Evolutionary conservation across 768 basidiomycete species (phyloP).

Genomic region (Ramaria rubella): DNA sequence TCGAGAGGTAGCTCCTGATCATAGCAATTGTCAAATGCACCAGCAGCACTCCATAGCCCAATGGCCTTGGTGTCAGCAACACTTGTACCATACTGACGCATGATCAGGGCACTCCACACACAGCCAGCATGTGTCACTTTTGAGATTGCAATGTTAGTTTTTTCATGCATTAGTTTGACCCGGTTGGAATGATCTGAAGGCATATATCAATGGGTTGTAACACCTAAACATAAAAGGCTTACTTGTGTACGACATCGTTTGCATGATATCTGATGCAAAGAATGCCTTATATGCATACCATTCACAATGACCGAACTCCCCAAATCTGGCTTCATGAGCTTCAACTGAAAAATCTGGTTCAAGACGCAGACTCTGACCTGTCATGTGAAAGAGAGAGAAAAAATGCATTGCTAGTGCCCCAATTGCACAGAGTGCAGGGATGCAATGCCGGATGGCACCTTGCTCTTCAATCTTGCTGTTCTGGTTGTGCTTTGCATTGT

Average conservation of each 20-base stretch:
- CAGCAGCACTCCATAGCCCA: constrained; percentile 23
- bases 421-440: constrained; percentile 26
- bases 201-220: background rate
- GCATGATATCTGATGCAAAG: constrained; percentile 1
- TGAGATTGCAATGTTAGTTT: too few relatives aligned
- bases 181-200: constrained; percentile 23
- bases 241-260: constrained; percentile 28
- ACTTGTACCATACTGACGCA: constrained; percentile 25
- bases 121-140: too few relatives aligned
- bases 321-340: constrained; percentile 13
- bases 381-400: constrained; percentile 28
- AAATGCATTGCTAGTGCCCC: constrained; percentile 23
- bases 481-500: background rate
- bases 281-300: constrained; percentile 28
- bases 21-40: constrained; percentile 24
- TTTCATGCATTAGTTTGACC: constrained; percentile 23
- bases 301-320: constrained; percentile 22
- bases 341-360: constrained; percentile 20
- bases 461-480: constrained; percentile 29
- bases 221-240: background rate
- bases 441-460: constrained; percentile 22
- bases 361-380: too few relatives aligned
- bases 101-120: constrained; percentile 24
- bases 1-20: too few relatives aligned
- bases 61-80: constrained; percentile 25